These are phyloP conservation scores for Astragalus glycyphyllos DNA, from an alignment of 306 rosid species.

Conservation along the genomic window DNA sequence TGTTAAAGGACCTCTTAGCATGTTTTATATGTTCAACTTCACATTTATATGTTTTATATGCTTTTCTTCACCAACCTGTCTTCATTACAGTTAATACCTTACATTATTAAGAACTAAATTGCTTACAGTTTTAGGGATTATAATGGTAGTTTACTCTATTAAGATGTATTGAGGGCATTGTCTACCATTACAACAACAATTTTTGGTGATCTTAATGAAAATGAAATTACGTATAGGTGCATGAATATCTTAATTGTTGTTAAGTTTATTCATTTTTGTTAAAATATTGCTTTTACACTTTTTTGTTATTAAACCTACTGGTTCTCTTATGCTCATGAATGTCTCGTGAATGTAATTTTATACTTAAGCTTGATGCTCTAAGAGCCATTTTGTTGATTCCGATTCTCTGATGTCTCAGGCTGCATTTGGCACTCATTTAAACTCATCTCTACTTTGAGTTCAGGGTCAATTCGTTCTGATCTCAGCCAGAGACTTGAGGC, in stretches of 20 bases:
- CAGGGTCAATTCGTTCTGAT: constrained; percentile 34
- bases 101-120: no score
- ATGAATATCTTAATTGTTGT: constrained; percentile 16
- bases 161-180: constrained; percentile 55
- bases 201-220: constrained; percentile 52
- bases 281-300: constrained; percentile 5
- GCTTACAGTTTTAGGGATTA: no score
- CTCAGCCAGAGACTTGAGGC: no score
- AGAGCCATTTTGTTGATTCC: constrained; percentile 8
- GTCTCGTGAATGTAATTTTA: neutral
- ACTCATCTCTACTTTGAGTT: constrained; percentile 53
- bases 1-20: no score
- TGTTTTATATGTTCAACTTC: no score
- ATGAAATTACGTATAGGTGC: constrained; percentile 58
- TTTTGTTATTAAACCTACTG: neutral
- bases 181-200: constrained; percentile 55
- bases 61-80: no score
- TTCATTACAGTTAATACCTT: no score
- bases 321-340: neutral
- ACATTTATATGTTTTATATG: no score
- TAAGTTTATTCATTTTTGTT: neutral
- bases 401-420: constrained; percentile 53
- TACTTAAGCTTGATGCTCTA: constrained; percentile 17
- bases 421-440: constrained; percentile 49
- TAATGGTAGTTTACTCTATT: no score